Base-by-base conservation (phyloP, 768 basidiomycete species). In the Kwoniella dendrophila region DNA sequence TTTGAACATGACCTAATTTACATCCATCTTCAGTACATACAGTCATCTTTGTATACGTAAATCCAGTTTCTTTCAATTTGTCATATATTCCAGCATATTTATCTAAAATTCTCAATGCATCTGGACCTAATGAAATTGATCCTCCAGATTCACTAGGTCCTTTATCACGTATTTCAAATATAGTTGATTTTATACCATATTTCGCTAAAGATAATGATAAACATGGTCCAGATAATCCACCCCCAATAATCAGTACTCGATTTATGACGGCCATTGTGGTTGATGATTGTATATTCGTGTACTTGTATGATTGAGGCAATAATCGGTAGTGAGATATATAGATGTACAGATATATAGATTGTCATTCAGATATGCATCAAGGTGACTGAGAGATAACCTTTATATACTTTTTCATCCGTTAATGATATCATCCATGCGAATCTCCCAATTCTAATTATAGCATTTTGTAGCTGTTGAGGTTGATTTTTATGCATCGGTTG, bases 21-120 rank as follows among this genome's bases (percentile, higher is more conserved):
- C 55, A 52, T 2, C 65, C 65, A 27, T 33, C 45, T 4, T 70
- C 68, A 8, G 45, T 26, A 36, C 63, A 63, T 4, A 55, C 55
- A 16, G 43, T 52, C 29, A 73, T 34, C 20, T 43, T 24, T 16
- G 58, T n/a, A 50, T 70, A 73, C 2, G 61, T 3, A 36, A 48
- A 68, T 2, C 71, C 71, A 10, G 16, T 26, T 0, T 33, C 54
- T 34, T 43, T 22, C 24, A 73, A 16, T 8, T 44, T 47, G 33
- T 68, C 59, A 24, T 65, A 64, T 14, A 73, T 53, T 14, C 64
- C 67, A 1, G 56, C 56, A 47, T 47, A 33, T 24, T 54, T 33
- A 30, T 73, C 69, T 6, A 73, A 33, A 7, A 71, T 67, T 14
- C 57, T 56, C 4, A 70, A 36, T 18, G 62, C 71, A 34, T 64